Evolutionary conservation across 2,329 filamentous ascomycete genomes (phyloP), one percentile per base, ranked within the genome.

Genomic region (Fonsecaea monophora): DNA sequence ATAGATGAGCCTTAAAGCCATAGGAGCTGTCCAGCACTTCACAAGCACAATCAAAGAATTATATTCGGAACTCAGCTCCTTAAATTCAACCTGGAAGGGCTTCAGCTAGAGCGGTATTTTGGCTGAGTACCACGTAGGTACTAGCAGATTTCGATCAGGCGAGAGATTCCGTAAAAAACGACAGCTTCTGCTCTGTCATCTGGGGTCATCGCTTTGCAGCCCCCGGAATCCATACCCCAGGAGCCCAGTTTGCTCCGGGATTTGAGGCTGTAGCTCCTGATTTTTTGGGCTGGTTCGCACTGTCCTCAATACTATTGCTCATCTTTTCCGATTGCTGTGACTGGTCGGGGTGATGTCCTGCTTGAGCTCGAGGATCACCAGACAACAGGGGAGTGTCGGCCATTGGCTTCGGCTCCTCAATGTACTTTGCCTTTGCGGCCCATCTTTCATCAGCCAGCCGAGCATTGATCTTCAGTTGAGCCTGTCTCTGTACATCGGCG

Each of bases 401-500:
- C 12, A 65, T 32, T 18, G 79, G 80, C 50, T 82, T 78, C 1
- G 86, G 86, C 61, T 81, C 81, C 73, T 89, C 86, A 42, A 89
- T 81, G 66, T 82, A 85, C 3, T 84, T 87, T 1, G 86, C 82
- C 70, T 87, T 84, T 57, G 82, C 82, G 8, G 83, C 86, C 87
- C 87, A 90, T 69, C 86, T 79, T 68, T 85, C 84, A 73, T 89
- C 87, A 45, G 87, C 87, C 53, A 84, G 77, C 55, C 80, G 82
- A 2, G 87, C 87, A 25, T 89, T 82, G 59, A 85, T 74, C 74
- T 87, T 88, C 73, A 89, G 84, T 65, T 82, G 82, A n/a, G 79
- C 77, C 74, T 87, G 86, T 34, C 87, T 81, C 38, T 82, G 71
- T 54, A 88, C 69, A 66, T 90, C 87, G 55, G 82, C 78, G 68